Base-by-base conservation (phyloP, 75 land plant genomes). In the Cupressus sempervirens region DNA sequence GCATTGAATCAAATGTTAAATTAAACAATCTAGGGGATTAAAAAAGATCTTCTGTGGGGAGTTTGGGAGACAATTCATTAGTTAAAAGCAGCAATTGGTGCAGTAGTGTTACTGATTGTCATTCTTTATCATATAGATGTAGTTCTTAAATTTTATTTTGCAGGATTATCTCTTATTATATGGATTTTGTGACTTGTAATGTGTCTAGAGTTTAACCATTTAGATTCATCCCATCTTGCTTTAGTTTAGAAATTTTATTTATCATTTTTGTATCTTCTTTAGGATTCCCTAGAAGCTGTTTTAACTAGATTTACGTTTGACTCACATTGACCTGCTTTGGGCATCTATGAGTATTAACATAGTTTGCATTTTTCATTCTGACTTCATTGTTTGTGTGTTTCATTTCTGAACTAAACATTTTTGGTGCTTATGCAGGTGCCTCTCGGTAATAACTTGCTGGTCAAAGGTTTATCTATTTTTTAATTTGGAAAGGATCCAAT, bases 311-410 rank as follows among this genome's bases (percentile, higher is more conserved):
- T 18, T 9, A 20, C 11, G 1, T 79, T 13, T 79, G 43, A 43
- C 29, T 38, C 3, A 46, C 81, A 43, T 40, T 79, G 81, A 40
- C 29, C 48, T 40, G 23, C 48, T 34, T 53, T 45, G 18, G 15
- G 32, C 38, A 45, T 82, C 32, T 16, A 45, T 53, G 38, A 12
- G 14, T 48, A 14, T 48, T 50, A 81, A 41, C 7, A 81, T 48
- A 1, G 5, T 45, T 81, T 41, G 54, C 54, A 81, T 48, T 13
- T 45, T 81, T 46, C 34, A 46, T 45, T 41, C 23, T 15, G 20
- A 52, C 82, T 81, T 81, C 50, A 81, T n/a, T 81, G 62, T 82
- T 53, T 82, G 40, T 82, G 83, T 54, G 14, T 52, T 79, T 4
- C 45, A 3, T 26, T 79, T 79, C 83, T 82, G 62, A 82, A 82